These are phyloP conservation scores for Pythium aphanidermatum DNA, from an alignment of 352 stramenopile species.

Conservation along the genomic window DNA sequence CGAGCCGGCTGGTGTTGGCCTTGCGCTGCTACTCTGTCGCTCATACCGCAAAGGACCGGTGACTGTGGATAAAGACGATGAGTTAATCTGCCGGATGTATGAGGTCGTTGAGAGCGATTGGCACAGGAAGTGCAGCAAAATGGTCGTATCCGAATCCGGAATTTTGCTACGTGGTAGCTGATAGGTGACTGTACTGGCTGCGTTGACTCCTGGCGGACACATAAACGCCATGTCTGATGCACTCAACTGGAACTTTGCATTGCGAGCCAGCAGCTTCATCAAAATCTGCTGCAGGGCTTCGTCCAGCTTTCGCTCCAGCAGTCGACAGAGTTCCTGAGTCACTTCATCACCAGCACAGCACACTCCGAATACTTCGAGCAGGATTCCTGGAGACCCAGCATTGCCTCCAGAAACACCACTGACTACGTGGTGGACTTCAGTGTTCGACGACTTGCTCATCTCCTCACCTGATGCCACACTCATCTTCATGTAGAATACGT, in stretches of 20 bases:
- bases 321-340: constrained; percentile 69
- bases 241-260: constrained; percentile 82
- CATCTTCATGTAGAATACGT: constrained; percentile 90
- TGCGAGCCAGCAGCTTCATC: constrained; percentile 82
- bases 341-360: constrained; percentile 77
- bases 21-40: constrained; percentile 3
- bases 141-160: constrained; percentile 5
- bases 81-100: constrained; percentile 25
- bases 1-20: too few species aligned
- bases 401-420: neutral
- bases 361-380: constrained; percentile 81
- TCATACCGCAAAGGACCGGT: constrained; percentile 4
- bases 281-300: constrained; percentile 80
- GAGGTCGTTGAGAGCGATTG: constrained; percentile 24
- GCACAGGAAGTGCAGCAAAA: constrained; percentile 22
- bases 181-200: constrained; percentile 40
- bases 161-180: constrained; percentile 19
- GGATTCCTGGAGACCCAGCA: constrained; percentile 31
- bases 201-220: constrained; percentile 39
- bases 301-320: constrained; percentile 84
- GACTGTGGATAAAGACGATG: neutral
- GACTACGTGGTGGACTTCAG: neutral
- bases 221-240: constrained; percentile 69
- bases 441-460: constrained; percentile 3
- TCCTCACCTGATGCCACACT: constrained; percentile 18